A percentile compares a stretch with the other conserved stretches of the same genome.
Evolutionary conservation across 345 rosid species (phyloP).

Genomic region (Diplotaxis tenuifolia): DNA sequence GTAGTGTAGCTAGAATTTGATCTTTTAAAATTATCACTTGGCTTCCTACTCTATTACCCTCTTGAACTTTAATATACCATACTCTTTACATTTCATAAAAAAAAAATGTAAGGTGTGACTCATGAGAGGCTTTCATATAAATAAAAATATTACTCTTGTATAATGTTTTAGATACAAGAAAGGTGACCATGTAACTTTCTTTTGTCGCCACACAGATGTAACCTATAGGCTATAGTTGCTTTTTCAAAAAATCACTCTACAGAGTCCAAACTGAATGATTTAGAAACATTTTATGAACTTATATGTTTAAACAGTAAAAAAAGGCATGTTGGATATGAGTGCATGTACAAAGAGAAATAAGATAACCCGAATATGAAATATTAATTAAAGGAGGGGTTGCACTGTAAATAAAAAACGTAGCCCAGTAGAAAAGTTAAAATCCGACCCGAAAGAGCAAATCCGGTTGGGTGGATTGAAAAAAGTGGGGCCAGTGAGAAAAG

Average conservation of each 20-base stretch:
- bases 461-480: constrained; percentile 25
- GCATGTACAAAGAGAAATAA: not conserved
- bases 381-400: not conserved
- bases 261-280: not conserved
- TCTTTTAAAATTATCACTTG: constrained; percentile 15
- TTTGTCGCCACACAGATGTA: not conserved
- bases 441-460: constrained; percentile 27
- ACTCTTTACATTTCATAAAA: not conserved
- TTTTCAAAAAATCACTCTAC: not conserved
- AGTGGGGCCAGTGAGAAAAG: constrained; percentile 8
- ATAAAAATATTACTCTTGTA: not conserved
- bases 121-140: not conserved
- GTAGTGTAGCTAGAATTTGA: constrained; percentile 9
- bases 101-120: not conserved
- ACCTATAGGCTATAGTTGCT: not conserved
- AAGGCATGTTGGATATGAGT: not conserved
- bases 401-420: not conserved
- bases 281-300: not conserved
- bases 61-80: not conserved
- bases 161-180: not conserved
- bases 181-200: not conserved
- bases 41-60: constrained; percentile 18
- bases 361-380: not conserved
- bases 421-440: not conserved
- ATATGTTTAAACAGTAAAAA: not conserved